Conservation (phyloP, 768 basidiomycete species). For the Termitomyces sp. region DNA sequence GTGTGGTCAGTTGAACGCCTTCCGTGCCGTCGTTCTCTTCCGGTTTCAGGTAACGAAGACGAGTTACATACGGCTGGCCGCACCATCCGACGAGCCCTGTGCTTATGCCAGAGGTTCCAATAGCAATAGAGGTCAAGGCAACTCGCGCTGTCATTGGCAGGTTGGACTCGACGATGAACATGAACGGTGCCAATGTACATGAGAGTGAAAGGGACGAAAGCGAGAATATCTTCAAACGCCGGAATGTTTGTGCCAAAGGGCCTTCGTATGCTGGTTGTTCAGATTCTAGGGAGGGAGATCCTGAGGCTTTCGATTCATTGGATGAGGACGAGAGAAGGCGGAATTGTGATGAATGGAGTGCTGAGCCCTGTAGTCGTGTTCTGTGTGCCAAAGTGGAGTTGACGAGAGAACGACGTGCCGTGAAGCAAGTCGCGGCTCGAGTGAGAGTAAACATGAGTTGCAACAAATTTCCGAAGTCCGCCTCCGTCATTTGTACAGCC, state of each 20-base stretch:
- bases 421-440: constrained; percentile 6
- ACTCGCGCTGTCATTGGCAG: constrained; percentile 66
- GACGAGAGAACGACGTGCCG: neutral
- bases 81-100: constrained; percentile 71
- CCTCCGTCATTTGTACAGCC: neutral
- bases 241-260: constrained; percentile 68
- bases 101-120: constrained; percentile 68
- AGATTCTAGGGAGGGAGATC: neutral
- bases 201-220: constrained; percentile 71
- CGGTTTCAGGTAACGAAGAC: constrained; percentile 45
- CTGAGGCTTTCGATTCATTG: constrained; percentile 4
- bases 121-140: constrained; percentile 61
- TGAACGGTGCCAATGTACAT: constrained; percentile 65
- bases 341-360: neutral
- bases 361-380: neutral
- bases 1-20: constrained; percentile 66
- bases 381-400: neutral
- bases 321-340: constrained; percentile 8
- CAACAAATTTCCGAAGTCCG: constrained; percentile 1
- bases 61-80: constrained; percentile 69
- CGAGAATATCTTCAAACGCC: constrained; percentile 78
- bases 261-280: constrained; percentile 54
- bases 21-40: constrained; percentile 38
- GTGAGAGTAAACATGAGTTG: constrained; percentile 9
- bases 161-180: constrained; percentile 75